Evolutionary conservation across 2,329 filamentous ascomycete genomes (phyloP), one percentile per base, ranked within the genome.

Genomic region (Talaromyces pinophilus): DNA sequence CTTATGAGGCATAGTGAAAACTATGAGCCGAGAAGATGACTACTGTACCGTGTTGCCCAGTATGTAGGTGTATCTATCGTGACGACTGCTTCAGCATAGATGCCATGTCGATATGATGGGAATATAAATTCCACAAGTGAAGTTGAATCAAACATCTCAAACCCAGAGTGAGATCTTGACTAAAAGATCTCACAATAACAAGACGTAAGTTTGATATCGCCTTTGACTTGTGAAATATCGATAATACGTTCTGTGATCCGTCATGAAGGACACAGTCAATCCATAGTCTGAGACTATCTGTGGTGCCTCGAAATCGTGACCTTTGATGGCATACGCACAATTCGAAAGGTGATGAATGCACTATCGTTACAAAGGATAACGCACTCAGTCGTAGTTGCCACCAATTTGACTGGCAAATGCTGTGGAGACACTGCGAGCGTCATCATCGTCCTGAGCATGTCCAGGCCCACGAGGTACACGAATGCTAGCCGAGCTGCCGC

Each of bases 321-420:
- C n/a, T 19, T 44, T 28, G 59, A 22, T 48, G 38, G 42, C 59
- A 33, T 61, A 48, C 19, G 40, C 25, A 42, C n/a, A 61, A 62
- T 33, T 46, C 40, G 38, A 60, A 35, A 40, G 30, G 28, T 44
- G 25, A 33, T 46, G 57, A 46, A 44, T 60, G 57, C 40, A 46
- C 38, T 44, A 59, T 19, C n/a, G 19, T 25, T 30, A 33, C n/a
- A 11, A 35, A 48, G 30, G 30, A 22, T 35, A 25, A 48, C 7
- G 19, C 30, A 15, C 25, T 87, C 85, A 87, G 76, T 88, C 86
- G 73, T 87, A 87, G 71, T 82, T 85, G 50, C 85, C 84, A 65
- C 92, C 93, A 71, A 97, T 88, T 80, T 98, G 95, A 82, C 93
- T 97, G 68, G 94, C 93, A 81, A 98, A 99, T 59, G 93, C 93